These are phyloP conservation scores for Penstemon barbatus DNA, from an alignment of 257 asterid genomes.

Conservation along the genomic window DNA sequence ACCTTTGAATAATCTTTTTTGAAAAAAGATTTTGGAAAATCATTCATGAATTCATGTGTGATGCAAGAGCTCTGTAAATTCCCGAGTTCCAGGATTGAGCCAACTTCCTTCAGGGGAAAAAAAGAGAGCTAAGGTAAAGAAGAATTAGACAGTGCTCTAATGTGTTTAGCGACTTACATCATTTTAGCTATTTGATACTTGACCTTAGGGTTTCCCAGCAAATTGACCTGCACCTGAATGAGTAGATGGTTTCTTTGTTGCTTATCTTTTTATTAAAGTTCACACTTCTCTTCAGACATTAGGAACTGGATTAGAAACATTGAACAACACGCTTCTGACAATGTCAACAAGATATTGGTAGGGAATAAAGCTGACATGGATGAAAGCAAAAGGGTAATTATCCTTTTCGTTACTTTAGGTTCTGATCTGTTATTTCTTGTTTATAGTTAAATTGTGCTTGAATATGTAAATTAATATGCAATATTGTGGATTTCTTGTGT, in stretches of 20 bases:
- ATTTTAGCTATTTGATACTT: slow-evolving; percentile 13
- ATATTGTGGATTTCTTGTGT: no score
- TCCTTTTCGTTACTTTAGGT: slow-evolving; percentile 3
- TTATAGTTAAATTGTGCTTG: neutral
- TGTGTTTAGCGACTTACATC: neutral
- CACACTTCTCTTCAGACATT: slow-evolving; percentile 42
- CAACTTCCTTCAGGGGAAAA: neutral
- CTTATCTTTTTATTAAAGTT: slow-evolving; percentile 15
- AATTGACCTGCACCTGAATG: slow-evolving; percentile 7
- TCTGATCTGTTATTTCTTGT: slow-evolving; percentile 8
- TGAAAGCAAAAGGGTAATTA: slow-evolving; percentile 62
- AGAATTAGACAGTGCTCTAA: neutral
- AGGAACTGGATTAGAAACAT: slow-evolving; percentile 33
- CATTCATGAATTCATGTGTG: slow-evolving; percentile 12
- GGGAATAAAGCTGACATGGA: slow-evolving; percentile 76
- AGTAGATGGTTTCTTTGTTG: slow-evolving; percentile 19
- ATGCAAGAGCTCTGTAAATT: slow-evolving; percentile 19
- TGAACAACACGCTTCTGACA: slow-evolving; percentile 59
- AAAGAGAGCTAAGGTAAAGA: neutral
- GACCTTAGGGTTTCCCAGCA: neutral
- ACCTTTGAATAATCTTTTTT: neutral
- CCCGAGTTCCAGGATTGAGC: slow-evolving; percentile 1
- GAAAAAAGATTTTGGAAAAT: neutral
- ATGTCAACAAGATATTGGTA: slow-evolving; percentile 60
- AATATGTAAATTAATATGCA: no score